A percentile compares a stretch with the other conserved stretches of the same genome.
phyloP scores from a whole-genome alignment of 257 asterid species.

The Rubia yunnanensis region DNA sequence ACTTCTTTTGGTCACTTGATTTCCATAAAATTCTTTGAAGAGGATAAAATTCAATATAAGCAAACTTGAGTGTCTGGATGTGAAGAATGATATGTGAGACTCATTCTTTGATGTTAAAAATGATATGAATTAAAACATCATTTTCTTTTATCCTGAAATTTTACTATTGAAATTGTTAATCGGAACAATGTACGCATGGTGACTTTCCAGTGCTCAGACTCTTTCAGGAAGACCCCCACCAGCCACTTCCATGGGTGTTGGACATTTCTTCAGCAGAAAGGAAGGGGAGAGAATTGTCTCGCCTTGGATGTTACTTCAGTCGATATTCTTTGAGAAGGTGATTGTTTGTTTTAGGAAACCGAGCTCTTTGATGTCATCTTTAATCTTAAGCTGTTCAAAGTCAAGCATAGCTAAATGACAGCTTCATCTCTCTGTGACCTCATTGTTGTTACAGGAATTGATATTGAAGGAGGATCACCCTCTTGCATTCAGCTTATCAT shows the following conservation, averaged over 20 bases:
- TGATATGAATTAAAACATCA: neutral
- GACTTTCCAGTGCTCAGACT: conserved; percentile 45
- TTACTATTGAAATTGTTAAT: neutral
- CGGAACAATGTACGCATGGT: conserved; percentile 12
- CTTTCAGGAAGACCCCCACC: conserved; percentile 98
- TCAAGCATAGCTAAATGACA: conserved; percentile 9
- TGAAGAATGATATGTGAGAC: no score
- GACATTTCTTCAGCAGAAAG: conserved; percentile 76
- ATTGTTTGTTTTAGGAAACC: conserved; percentile 17
- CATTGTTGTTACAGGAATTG: conserved; percentile 50
- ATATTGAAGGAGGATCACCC: conserved; percentile 85
- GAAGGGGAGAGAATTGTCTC: conserved; percentile 58
- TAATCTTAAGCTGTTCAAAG: conserved; percentile 7
- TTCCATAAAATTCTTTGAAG: neutral
- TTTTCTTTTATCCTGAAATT: neutral
- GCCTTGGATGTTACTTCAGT: conserved; percentile 42
- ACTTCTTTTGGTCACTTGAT: neutral
- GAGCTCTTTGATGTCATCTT: neutral
- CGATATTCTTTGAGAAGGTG: conserved; percentile 57
- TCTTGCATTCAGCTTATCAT: conserved; percentile 67
- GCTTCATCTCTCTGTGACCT: conserved; percentile 21
- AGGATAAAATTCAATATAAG: neutral
- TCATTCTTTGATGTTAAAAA: neutral
- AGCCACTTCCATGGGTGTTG: conserved; percentile 95
- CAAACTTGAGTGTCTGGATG: neutral